Evolutionary conservation across 2,329 filamentous ascomycete genomes (phyloP).

Genomic region (Beauveria asiatica): DNA sequence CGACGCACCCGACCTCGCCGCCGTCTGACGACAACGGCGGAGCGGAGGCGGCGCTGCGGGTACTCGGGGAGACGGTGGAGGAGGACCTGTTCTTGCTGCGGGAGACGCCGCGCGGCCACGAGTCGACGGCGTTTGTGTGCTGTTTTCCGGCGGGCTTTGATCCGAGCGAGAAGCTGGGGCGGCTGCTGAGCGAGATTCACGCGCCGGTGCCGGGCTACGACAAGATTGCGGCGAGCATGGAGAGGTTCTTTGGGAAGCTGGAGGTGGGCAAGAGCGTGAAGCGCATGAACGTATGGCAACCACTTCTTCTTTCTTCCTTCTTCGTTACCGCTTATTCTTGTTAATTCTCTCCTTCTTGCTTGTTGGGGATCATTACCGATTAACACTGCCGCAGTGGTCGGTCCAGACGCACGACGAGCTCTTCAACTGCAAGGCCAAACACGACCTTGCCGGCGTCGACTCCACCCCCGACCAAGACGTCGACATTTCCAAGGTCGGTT

Average conservation of each 20-base stretch:
- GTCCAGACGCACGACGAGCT: conserved; percentile 35
- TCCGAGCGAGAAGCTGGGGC: conserved; percentile 40
- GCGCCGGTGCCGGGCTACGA: conserved; percentile 44
- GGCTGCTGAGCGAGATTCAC: conserved; percentile 40
- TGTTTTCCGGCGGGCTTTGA: conserved; percentile 46
- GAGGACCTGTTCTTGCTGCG: conserved; percentile 46
- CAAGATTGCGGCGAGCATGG: conserved; percentile 47
- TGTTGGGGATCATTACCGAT: no score
- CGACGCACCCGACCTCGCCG: not conserved
- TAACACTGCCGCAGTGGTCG: conserved; percentile 32
- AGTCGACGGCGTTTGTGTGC: conserved; percentile 39
- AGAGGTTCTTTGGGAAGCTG: conserved; percentile 41
- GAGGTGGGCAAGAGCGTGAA: conserved; percentile 40
- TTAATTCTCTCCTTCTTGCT: not conserved
- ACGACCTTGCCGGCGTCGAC: conserved; percentile 25
- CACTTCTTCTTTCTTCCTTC: not conserved
- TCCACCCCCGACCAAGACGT: conserved; percentile 28
- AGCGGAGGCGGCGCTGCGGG: conserved; percentile 26
- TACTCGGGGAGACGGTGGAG: conserved; percentile 42
- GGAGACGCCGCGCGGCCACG: conserved; percentile 33
- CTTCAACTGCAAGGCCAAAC: conserved; percentile 31
- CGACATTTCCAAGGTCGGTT: conserved; percentile 28
- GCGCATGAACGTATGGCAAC: conserved; percentile 37
- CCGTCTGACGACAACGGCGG: conserved; percentile 14
- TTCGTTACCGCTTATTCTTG: no score